Evolutionary conservation across 1,284 basidiomycete species (phyloP), one percentile per base, ranked within the genome.

Genomic region (Apiotrichum siamense): DNA sequence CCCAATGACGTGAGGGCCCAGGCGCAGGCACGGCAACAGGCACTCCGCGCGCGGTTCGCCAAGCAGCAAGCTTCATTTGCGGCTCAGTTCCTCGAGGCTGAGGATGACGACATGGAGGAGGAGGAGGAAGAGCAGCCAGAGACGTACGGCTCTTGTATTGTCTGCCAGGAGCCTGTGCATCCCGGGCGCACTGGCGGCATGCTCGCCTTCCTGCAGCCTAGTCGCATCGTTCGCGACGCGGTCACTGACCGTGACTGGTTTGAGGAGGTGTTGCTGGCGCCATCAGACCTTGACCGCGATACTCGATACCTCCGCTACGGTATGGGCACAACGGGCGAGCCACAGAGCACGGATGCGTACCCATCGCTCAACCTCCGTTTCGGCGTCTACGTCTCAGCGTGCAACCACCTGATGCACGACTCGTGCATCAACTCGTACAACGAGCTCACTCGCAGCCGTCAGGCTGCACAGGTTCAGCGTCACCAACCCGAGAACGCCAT

Each of bases 391-490:
- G 79, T 86, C 4, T 93, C 92, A 3, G 86, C 92, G 24, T 98
- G 94, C 73, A 91, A 87, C 32, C 96, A 98, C 69, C 84, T 93
- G 79, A 98, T 99, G 93, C 96, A 99, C 74, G 76, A 94, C 55
- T 82, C 85, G 36, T 98, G 96, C 74, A 97, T 98, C 76, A 84
- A 87, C 51, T 85, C 86, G 1, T 98, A 98, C 71, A 91, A 83
- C 61, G 75, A 82, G 3, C 91, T 90, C 17, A 87, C 96, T 48
- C 83, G 90, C 50, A 85, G 87, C 58, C 83, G 94, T 17, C 96
- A 98, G 70, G 82, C 87, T 5, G 79, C 85, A 0, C 94, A 98
- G 65, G 84, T 89, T 4, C 90, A 91, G 7, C 80, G 96, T 29
- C 93, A 94, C 62, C 94, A 97, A 64, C 94, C 96, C 0, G 94